phyloP scores from a whole-genome alignment of 805 yeast genomes.

The Candida krabiensis region DNA sequence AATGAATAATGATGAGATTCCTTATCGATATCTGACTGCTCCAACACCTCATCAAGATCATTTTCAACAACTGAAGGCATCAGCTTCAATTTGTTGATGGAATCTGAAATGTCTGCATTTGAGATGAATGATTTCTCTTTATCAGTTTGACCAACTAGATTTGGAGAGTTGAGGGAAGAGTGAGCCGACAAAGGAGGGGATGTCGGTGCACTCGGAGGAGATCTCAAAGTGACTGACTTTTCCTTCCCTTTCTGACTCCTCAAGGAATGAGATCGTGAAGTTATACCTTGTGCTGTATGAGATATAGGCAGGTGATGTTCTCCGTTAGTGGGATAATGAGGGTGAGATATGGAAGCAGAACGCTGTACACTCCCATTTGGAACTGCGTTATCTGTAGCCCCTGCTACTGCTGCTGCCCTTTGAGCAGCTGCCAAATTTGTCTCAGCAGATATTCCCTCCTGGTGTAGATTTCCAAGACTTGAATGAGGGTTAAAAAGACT shows the following conservation, averaged over 20 bases:
- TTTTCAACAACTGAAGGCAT: slow-evolving; percentile 35
- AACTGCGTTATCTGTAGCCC: slow-evolving; percentile 1
- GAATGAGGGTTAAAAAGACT: slow-evolving; percentile 28
- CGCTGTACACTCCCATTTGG: background rate
- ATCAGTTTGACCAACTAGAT: slow-evolving; percentile 8
- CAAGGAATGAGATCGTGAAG: background rate
- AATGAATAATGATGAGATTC: slow-evolving; percentile 1
- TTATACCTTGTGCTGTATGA: background rate
- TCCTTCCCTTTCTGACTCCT: background rate
- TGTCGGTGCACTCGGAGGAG: slow-evolving; percentile 13
- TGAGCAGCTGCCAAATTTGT: slow-evolving; percentile 10
- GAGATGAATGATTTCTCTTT: slow-evolving; percentile 12
- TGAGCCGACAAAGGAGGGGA: slow-evolving; percentile 21
- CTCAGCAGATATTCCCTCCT: slow-evolving; percentile 12
- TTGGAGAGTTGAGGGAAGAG: slow-evolving; percentile 18
- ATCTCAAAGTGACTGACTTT: slow-evolving; percentile 6
- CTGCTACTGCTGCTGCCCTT: slow-evolving; percentile 9
- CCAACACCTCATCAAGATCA: slow-evolving; percentile 33
- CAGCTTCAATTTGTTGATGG: slow-evolving; percentile 27
- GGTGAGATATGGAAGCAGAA: background rate
- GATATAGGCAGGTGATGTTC: slow-evolving; percentile 9
- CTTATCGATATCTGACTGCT: slow-evolving; percentile 13
- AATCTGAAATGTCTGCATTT: slow-evolving; percentile 24
- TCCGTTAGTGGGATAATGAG: slow-evolving; percentile 7
- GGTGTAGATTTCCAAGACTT: slow-evolving; percentile 14